phyloP scores from a whole-genome alignment of 1,284 basidiomycete species.

The Peniophora sp. region DNA sequence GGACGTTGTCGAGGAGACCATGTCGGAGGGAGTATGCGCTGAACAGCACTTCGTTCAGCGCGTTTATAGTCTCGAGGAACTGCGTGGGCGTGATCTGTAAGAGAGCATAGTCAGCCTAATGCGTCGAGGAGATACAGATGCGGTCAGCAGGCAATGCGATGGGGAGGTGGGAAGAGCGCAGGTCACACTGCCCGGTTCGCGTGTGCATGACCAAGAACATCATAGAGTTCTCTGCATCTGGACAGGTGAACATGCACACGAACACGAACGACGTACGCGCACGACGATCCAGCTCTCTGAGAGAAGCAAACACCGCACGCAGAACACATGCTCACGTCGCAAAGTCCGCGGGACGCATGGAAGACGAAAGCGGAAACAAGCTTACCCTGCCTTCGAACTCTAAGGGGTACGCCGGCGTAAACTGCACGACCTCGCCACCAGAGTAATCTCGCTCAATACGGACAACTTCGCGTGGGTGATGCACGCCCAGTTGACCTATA shows the following conservation, averaged over 20 bases:
- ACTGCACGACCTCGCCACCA: slow-evolving; percentile 74
- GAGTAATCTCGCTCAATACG: slow-evolving; percentile 79
- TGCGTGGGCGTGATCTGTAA: slow-evolving; percentile 72
- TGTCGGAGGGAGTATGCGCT: slow-evolving; percentile 65
- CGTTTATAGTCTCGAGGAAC: slow-evolving; percentile 78
- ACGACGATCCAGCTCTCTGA: no score
- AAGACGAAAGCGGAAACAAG: not conserved
- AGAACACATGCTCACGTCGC: no score
- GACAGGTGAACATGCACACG: no score
- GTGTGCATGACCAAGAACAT: no score
- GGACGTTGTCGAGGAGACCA: slow-evolving; percentile 57
- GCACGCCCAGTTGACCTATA: slow-evolving; percentile 71
- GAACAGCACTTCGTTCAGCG: slow-evolving; percentile 75
- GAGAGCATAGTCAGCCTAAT: not conserved
- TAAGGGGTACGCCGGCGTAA: slow-evolving; percentile 72
- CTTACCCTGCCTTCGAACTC: slow-evolving; percentile 78
- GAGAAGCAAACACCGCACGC: no score
- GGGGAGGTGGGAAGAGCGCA: slow-evolving; percentile 8
- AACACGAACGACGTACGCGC: no score
- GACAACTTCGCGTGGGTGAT: slow-evolving; percentile 80
- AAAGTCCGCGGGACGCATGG: no score
- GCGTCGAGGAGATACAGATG: not conserved
- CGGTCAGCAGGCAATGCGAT: no score
- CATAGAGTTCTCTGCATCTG: no score
- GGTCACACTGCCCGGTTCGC: not conserved